Conservation (phyloP, 2,329 filamentous ascomycete genomes). For the Microdochium paspali region DNA sequence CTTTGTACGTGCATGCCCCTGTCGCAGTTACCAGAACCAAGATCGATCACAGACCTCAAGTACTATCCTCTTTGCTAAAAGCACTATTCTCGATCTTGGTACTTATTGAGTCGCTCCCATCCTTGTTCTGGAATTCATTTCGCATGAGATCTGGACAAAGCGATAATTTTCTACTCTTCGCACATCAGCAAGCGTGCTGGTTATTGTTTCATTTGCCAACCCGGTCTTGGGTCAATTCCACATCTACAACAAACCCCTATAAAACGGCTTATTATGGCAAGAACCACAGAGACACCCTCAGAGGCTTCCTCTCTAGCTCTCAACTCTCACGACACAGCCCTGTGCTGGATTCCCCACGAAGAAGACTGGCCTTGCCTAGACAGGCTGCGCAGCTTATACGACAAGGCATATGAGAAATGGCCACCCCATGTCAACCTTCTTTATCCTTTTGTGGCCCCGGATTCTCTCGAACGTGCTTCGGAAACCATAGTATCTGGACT, state of each 20-base stretch:
- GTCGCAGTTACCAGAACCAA: no score
- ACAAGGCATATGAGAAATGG: conserved; percentile 52
- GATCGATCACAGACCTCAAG: no score
- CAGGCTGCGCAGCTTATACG: conserved; percentile 49
- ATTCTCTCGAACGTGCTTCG: conserved; percentile 32
- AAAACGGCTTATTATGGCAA: not conserved
- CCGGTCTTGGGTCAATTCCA: not conserved
- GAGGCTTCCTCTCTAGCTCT: conserved; percentile 1
- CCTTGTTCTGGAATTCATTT: no score
- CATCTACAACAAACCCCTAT: not conserved
- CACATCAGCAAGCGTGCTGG: no score
- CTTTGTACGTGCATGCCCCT: no score
- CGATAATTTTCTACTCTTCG: no score
- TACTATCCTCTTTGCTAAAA: no score
- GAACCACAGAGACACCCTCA: not conserved
- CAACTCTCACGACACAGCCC: conserved; percentile 45
- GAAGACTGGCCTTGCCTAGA: conserved; percentile 39
- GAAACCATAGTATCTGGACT: conserved; percentile 27
- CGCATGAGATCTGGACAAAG: no score
- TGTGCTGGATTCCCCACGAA: conserved; percentile 48
- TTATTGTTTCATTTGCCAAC: not conserved
- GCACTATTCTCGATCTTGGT: no score
- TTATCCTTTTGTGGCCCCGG: conserved; percentile 52
- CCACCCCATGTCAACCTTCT: conserved; percentile 58
- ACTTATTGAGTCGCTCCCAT: no score